phyloP scores from a whole-genome alignment of 768 basidiomycete genomes.

The Boletales sp. region DNA sequence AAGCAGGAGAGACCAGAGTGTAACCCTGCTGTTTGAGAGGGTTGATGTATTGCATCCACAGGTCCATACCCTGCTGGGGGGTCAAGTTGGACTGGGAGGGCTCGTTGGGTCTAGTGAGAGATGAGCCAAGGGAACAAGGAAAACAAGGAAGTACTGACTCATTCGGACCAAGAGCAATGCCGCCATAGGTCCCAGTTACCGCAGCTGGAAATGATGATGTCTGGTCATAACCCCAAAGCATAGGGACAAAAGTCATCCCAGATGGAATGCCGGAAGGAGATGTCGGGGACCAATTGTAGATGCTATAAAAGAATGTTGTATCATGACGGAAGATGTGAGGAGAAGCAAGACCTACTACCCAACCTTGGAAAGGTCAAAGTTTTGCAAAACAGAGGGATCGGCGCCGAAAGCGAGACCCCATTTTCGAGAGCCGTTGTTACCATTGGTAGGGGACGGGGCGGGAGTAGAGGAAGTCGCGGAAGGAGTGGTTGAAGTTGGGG shows the following conservation, averaged over 20 bases:
- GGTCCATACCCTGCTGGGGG: slow-evolving; percentile 41
- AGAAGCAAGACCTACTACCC: slow-evolving; percentile 34
- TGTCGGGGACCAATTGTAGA: slow-evolving; percentile 66
- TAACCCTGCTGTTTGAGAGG: slow-evolving; percentile 58
- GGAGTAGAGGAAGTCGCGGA: slow-evolving; percentile 20
- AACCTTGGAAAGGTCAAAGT: slow-evolving; percentile 44
- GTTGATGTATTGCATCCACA: slow-evolving; percentile 63
- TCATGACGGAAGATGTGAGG: not conserved
- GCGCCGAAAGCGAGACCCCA: slow-evolving; percentile 45
- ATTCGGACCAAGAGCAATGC: slow-evolving; percentile 58
- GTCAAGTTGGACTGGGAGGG: slow-evolving; percentile 56
- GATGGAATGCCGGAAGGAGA: slow-evolving; percentile 31
- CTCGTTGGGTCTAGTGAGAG: slow-evolving; percentile 59
- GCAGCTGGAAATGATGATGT: slow-evolving; percentile 34
- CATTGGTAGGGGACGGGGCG: slow-evolving; percentile 13
- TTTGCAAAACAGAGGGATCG: slow-evolving; percentile 32
- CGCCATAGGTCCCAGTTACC: slow-evolving; percentile 50
- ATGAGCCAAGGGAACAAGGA: slow-evolving; percentile 5
- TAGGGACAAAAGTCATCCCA: slow-evolving; percentile 52
- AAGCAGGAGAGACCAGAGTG: slow-evolving; percentile 60
- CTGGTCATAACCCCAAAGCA: slow-evolving; percentile 66
- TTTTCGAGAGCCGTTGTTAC: slow-evolving; percentile 34
- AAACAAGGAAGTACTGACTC: slow-evolving; percentile 49
- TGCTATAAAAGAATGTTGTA: slow-evolving; percentile 19
- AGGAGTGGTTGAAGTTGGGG: slow-evolving; percentile 1